phyloP scores from a whole-genome alignment of 129 eudicot species.

The Flaveria bidentis region DNA sequence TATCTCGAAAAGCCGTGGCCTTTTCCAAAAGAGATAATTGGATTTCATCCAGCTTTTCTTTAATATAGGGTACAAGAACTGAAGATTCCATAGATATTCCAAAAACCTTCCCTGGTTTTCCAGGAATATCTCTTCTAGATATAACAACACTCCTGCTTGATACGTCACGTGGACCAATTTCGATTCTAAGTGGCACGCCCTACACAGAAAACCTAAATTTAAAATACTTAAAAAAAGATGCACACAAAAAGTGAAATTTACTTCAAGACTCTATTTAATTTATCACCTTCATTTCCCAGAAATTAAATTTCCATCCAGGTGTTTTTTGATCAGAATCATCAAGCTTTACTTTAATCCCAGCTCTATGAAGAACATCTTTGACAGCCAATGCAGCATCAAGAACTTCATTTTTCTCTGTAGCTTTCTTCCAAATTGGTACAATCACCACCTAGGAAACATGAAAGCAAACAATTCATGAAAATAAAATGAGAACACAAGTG shows the following conservation, averaged over 20 bases:
- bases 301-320: constrained; percentile 95
- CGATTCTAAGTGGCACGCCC: constrained; percentile 94
- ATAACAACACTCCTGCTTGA: constrained; percentile 71
- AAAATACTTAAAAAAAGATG: not conserved
- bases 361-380: constrained; percentile 63
- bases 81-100: constrained; percentile 92
- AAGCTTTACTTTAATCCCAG: constrained; percentile 78
- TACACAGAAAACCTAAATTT: constrained; percentile 5
- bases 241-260: not conserved
- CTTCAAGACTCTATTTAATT: constrained; percentile 4
- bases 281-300: constrained; percentile 98
- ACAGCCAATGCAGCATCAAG: constrained; percentile 72
- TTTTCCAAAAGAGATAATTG: constrained; percentile 70
- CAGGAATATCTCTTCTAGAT: constrained; percentile 97
- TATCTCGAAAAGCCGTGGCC: constrained; percentile 78
- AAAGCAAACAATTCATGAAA: constrained; percentile 14
- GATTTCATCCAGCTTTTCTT: constrained; percentile 70
- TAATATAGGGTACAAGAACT: constrained; percentile 56
- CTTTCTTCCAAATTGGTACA: constrained; percentile 92
- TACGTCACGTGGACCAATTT: constrained; percentile 92
- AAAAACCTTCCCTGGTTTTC: constrained; percentile 90
- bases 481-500: not conserved
- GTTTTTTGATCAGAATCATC: constrained; percentile 97
- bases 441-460: constrained; percentile 65
- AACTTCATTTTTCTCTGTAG: constrained; percentile 68